These are phyloP conservation scores for Coemansia sp. DNA, from an alignment of 192 early-diverging fungal species.

Conservation along the genomic window DNA sequence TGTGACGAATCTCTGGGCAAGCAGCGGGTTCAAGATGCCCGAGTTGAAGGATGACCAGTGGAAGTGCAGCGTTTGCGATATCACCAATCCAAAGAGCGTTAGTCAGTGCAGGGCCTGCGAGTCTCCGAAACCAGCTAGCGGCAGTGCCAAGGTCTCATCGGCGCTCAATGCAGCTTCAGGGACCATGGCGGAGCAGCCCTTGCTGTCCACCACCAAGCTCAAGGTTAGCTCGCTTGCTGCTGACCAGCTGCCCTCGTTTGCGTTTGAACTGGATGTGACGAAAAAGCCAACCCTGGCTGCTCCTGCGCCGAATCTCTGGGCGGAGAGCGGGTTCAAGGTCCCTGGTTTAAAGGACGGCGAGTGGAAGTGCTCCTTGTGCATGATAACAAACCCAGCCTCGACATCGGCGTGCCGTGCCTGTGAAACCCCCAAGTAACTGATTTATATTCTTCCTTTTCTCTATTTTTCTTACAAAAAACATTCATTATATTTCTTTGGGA, in stretches of 20 bases:
- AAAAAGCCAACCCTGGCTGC: conserved; percentile 15
- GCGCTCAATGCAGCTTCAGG: not conserved
- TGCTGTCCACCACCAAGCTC: conserved; percentile 5
- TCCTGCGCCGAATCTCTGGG: conserved; percentile 8
- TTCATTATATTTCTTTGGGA: too few relatives aligned
- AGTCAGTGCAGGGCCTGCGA: conserved; percentile 10
- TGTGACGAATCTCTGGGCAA: conserved; percentile 8
- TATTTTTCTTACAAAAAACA: not conserved
- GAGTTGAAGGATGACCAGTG: conserved; percentile 15
- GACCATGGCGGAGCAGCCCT: not conserved
- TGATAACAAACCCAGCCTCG: conserved; percentile 15
- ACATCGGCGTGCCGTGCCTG: conserved; percentile 30
- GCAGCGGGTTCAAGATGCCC: conserved; percentile 7
- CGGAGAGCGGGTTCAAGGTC: conserved; percentile 6
- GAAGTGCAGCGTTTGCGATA: conserved; percentile 20
- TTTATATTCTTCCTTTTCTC: not conserved
- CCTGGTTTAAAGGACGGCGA: conserved; percentile 17
- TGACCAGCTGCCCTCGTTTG: conserved; percentile 29
- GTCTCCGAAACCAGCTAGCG: conserved; percentile 5
- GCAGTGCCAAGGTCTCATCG: not conserved
- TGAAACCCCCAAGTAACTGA: conserved; percentile 20
- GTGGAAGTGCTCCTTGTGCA: conserved; percentile 30
- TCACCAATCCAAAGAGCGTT: not conserved
- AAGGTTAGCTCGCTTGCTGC: conserved; percentile 18
- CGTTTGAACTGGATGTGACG: conserved; percentile 32